Base-by-base conservation (phyloP, 73 alveolate genomes). In the Paramecium caudatum region DNA sequence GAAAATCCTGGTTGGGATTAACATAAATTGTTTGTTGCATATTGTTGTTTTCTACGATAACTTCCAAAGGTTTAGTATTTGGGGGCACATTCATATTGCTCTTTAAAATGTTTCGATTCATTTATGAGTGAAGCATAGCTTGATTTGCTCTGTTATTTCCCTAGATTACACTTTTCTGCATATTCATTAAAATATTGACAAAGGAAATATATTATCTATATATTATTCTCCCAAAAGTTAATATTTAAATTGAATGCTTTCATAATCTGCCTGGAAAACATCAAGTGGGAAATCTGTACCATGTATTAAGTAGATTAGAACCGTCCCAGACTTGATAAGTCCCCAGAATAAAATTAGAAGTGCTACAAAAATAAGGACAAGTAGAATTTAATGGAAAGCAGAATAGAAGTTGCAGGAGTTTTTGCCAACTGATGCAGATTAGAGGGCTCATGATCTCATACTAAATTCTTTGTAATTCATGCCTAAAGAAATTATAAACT, bases 401-500 rank as follows among this genome's bases (percentile, higher is more conserved):
- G 80, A 55, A 23, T 27, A 55, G 13, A 55, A 55, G 16, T 43
- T 55, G 23, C 30, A 55, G 30, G 80, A 55, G 12, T 55, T 55
- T 25, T 27, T 55, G 45, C 80, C 80, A 4, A 27, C 80, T 3
- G 83, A 65, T 65, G 19, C 83, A 65, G 47, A 33, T 65, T 30
- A 65, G 34, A 65, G 49, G 34, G 34, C 34, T 12, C 83, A 65
- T 65, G 49, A 65, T 65, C 39, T 65, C 8, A 65, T 65, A 65
- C 47, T 65, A 3, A 36, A 65, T 9, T 33, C 47, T 33, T 33
- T 65, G 7, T n/a, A 65, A 36, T 65, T 25, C 8, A 74, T 74
- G 88, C 88, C 88, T 10, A 74, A 74, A 17, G 88, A 74, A 74
- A 37, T 74, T 13, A 74, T 74, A 0, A 74, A 74, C 23, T 74